Evolutionary conservation across 345 rosid species (phyloP).

Genomic region (Draba incana): DNA sequence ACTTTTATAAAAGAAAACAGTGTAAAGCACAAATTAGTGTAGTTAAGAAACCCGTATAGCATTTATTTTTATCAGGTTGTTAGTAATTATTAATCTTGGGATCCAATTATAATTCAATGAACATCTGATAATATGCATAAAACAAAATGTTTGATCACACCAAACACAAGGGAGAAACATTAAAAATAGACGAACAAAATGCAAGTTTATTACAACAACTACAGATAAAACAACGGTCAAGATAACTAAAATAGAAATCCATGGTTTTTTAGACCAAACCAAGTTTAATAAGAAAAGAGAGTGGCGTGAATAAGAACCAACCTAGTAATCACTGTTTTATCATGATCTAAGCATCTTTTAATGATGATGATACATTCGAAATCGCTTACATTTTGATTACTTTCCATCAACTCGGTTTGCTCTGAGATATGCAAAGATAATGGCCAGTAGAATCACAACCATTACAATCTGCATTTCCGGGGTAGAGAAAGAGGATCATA

Average conservation of each 20-base stretch:
- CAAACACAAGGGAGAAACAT: background rate
- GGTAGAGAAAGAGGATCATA: slow-evolving; percentile 1
- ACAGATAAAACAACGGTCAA: background rate
- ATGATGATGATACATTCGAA: too few relatives aligned
- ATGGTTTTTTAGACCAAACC: slow-evolving; percentile 26
- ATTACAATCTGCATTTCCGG: slow-evolving; percentile 50
- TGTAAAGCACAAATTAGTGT: too few relatives aligned
- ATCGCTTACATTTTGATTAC: too few relatives aligned
- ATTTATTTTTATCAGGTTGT: too few relatives aligned
- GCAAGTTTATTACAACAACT: slow-evolving; percentile 19
- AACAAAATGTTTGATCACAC: too few relatives aligned
- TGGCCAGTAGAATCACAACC: slow-evolving; percentile 53
- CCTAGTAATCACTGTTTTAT: slow-evolving; percentile 14
- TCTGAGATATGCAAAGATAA: slow-evolving; percentile 49
- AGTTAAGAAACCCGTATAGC: too few relatives aligned
- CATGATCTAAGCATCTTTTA: slow-evolving; percentile 5
- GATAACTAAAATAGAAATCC: slow-evolving; percentile 25
- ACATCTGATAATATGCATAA: too few relatives aligned
- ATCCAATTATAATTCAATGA: too few relatives aligned
- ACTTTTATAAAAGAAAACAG: too few relatives aligned
- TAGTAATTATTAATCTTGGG: too few relatives aligned
- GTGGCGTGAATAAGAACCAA: slow-evolving; percentile 24
- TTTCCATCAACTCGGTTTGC: slow-evolving; percentile 35
- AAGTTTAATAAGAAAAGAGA: slow-evolving; percentile 23
- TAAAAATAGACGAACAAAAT: slow-evolving; percentile 24